Conservation (phyloP, 768 basidiomycete genomes). For the Kwoniella dendrophila region DNA sequence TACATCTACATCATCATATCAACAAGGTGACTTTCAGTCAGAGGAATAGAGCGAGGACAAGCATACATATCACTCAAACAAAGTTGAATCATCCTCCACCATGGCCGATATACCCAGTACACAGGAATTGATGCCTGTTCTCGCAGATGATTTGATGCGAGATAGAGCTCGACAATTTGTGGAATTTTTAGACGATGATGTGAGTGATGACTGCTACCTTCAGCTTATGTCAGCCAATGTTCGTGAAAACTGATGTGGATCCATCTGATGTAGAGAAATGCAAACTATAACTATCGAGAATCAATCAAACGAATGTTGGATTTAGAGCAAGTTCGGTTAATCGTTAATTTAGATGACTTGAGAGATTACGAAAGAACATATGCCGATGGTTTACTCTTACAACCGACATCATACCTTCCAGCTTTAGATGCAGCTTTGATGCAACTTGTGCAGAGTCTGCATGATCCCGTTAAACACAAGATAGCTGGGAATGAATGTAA, state of each 20-base stretch:
- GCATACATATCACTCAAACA: neutral
- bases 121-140: slow-evolving; percentile 60
- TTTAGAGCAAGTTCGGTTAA: slow-evolving; percentile 78
- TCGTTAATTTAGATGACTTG: slow-evolving; percentile 93
- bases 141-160: slow-evolving; percentile 67
- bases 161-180: slow-evolving; percentile 78
- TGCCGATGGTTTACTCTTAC: slow-evolving; percentile 77
- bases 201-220: too few relatives aligned
- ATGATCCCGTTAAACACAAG: slow-evolving; percentile 78
- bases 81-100: slow-evolving; percentile 2
- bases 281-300: slow-evolving; percentile 72
- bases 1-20: neutral
- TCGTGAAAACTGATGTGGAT: slow-evolving; percentile 1
- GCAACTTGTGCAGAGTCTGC: slow-evolving; percentile 71
- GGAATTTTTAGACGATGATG: slow-evolving; percentile 65
- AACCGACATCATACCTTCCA: slow-evolving; percentile 81
- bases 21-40: too few relatives aligned
- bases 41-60: too few relatives aligned
- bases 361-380: slow-evolving; percentile 88
- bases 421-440: slow-evolving; percentile 84
- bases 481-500: slow-evolving; percentile 71
- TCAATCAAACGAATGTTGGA: slow-evolving; percentile 81
- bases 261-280: slow-evolving; percentile 56
- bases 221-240: neutral
- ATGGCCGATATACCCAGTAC: slow-evolving; percentile 43